Evolutionary conservation across 345 rosid species (phyloP).

Genomic region (Populus euphratica): DNA sequence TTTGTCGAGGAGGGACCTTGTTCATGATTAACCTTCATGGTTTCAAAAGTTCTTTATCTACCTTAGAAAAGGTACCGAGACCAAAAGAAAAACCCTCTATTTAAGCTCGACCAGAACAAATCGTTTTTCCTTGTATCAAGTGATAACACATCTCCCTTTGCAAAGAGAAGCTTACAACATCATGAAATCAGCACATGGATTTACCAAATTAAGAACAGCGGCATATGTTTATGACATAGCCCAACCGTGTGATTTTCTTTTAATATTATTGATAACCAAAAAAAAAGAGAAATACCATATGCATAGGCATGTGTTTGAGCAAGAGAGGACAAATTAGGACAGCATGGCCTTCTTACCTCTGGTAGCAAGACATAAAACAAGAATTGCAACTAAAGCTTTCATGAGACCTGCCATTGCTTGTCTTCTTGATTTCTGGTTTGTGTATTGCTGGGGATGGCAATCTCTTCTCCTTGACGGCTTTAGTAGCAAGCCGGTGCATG

Average conservation of each 20-base stretch:
- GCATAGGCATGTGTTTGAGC: neutral
- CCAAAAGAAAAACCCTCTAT: neutral
- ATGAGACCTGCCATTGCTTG: neutral
- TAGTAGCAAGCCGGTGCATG: neutral
- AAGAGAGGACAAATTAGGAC: neutral
- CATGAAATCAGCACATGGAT: neutral
- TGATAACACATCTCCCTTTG: neutral
- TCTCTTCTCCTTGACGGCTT: neutral
- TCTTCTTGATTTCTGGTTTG: neutral
- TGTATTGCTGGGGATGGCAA: neutral
- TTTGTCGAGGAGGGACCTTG: neutral
- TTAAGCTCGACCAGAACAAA: too few relatives aligned
- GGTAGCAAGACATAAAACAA: neutral
- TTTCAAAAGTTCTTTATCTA: neutral
- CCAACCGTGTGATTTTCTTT: neutral
- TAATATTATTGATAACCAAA: too few relatives aligned
- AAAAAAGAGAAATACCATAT: too few relatives aligned
- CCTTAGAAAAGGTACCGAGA: neutral
- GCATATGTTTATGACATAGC: neutral
- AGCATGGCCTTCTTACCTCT: neutral
- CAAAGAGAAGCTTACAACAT: neutral
- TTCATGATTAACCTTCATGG: neutral
- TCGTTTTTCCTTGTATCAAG: too few relatives aligned
- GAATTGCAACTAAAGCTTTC: neutral
- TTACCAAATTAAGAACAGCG: neutral